Percentiles rank a stretch among this genome's conserved stretches.
phyloP scores from a whole-genome alignment of 257 asterid genomes.

The Rauvolfia tetraphylla region DNA sequence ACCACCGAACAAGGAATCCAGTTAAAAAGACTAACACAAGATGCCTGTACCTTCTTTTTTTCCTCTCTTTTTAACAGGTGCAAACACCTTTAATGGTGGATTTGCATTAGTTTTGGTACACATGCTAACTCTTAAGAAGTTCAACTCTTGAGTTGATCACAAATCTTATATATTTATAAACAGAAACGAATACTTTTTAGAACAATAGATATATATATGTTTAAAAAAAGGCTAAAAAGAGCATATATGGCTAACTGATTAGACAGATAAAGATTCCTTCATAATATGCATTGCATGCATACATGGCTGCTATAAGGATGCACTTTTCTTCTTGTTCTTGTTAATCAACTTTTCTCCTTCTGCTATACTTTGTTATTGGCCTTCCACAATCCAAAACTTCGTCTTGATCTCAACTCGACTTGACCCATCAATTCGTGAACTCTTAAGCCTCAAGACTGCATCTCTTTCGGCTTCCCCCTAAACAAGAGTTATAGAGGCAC shows the following conservation, averaged over 20 bases:
- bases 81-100: constrained; percentile 57
- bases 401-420: constrained; percentile 9
- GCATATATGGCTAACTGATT: constrained; percentile 16
- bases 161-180: background rate
- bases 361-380: background rate
- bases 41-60: constrained; percentile 20
- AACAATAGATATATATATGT: background rate
- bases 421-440: too few species aligned
- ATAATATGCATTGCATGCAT: constrained; percentile 15
- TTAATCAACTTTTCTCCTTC: background rate
- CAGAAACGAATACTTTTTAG: constrained; percentile 3
- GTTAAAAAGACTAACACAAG: constrained; percentile 61
- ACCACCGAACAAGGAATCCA: constrained; percentile 41
- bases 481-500: background rate
- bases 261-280: constrained; percentile 25
- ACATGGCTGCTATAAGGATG: constrained; percentile 30
- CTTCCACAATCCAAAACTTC: background rate
- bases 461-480: background rate
- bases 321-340: background rate
- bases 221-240: background rate
- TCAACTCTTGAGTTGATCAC: background rate
- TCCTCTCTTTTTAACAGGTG: constrained; percentile 12
- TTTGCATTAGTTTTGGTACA: constrained; percentile 43
- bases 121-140: constrained; percentile 32
- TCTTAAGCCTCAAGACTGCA: background rate